Conservation (phyloP, 148 eudicot genomes). For the Rhododendron williamsianum region DNA sequence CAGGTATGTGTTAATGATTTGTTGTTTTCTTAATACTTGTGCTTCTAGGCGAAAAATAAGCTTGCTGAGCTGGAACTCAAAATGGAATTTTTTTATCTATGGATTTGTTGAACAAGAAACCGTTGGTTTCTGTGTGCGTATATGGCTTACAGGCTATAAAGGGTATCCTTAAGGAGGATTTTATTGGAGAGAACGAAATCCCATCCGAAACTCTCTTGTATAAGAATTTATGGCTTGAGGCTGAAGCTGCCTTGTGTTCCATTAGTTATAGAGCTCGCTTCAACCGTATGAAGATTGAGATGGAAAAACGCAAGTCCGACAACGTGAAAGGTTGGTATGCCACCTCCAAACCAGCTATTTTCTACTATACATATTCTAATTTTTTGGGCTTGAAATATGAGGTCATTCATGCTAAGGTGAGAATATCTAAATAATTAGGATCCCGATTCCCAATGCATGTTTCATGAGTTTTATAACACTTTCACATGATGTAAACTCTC, state of each 20-base stretch:
- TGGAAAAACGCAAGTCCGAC: conserved; percentile 33
- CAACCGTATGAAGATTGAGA: conserved; percentile 58
- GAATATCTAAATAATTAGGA: neutral
- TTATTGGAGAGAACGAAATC: conserved; percentile 40
- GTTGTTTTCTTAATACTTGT: neutral
- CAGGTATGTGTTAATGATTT: conserved; percentile 33
- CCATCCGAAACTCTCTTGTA: conserved; percentile 48
- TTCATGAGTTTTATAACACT: neutral
- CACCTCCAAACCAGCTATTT: neutral
- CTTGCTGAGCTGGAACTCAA: neutral
- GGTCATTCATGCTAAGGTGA: neutral
- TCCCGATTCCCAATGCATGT: neutral
- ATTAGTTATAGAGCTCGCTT: conserved; percentile 66
- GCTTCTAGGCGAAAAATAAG: neutral
- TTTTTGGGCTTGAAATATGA: neutral
- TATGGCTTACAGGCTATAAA: conserved; percentile 57
- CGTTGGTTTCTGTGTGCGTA: neutral
- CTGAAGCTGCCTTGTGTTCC: conserved; percentile 89
- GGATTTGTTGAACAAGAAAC: neutral
- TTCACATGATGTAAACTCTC: neutral
- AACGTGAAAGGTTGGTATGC: conserved; percentile 32
- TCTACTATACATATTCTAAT: neutral
- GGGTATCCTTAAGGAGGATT: conserved; percentile 53
- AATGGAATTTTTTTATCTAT: neutral
- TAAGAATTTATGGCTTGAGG: conserved; percentile 88